Evolutionary conservation across 2,329 filamentous ascomycete genomes (phyloP).

Genomic region (Parasarocladium wereldwijsianum): DNA sequence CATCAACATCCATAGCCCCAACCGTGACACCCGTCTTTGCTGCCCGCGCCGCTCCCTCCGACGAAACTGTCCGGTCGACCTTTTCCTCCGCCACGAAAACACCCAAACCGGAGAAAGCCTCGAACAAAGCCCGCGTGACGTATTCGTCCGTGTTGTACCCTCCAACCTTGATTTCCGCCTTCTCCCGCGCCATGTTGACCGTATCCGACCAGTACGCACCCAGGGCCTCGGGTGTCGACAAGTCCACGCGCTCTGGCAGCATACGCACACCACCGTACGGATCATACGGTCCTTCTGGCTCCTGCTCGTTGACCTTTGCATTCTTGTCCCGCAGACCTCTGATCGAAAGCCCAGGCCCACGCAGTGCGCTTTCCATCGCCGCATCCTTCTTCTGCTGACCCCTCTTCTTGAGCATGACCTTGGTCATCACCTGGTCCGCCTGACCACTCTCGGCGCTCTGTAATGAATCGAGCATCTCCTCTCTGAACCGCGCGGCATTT

Average conservation of each 20-base stretch:
- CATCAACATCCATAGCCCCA: slow-evolving; percentile 33
- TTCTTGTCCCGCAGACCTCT: slow-evolving; percentile 60
- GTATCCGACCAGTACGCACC: slow-evolving; percentile 57
- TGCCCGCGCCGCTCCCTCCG: slow-evolving; percentile 20
- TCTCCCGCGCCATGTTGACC: slow-evolving; percentile 51
- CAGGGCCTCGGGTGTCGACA: slow-evolving; percentile 31
- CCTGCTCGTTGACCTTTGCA: slow-evolving; percentile 15
- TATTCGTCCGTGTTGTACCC: slow-evolving; percentile 79
- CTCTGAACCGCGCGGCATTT: slow-evolving; percentile 46
- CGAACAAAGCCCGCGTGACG: slow-evolving; percentile 64
- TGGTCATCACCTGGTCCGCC: slow-evolving; percentile 41
- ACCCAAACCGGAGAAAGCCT: slow-evolving; percentile 79
- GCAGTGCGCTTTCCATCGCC: slow-evolving; percentile 16
- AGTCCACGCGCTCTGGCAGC: slow-evolving; percentile 51
- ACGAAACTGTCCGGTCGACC: slow-evolving; percentile 20
- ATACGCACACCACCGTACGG: slow-evolving; percentile 68
- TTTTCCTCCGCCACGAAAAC: slow-evolving; percentile 77
- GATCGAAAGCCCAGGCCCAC: slow-evolving; percentile 40
- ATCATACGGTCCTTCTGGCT: slow-evolving; percentile 65
- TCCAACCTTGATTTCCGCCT: slow-evolving; percentile 54
- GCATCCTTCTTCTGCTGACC: slow-evolving; percentile 32
- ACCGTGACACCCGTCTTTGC: slow-evolving; percentile 16
- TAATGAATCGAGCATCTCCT: slow-evolving; percentile 57
- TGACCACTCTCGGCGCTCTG: slow-evolving; percentile 44
- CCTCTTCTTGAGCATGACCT: slow-evolving; percentile 60